A percentile compares a stretch with the other conserved stretches of the same genome.
phyloP scores from a whole-genome alignment of 177 flowering plant species.

The Telopea speciosissima region DNA sequence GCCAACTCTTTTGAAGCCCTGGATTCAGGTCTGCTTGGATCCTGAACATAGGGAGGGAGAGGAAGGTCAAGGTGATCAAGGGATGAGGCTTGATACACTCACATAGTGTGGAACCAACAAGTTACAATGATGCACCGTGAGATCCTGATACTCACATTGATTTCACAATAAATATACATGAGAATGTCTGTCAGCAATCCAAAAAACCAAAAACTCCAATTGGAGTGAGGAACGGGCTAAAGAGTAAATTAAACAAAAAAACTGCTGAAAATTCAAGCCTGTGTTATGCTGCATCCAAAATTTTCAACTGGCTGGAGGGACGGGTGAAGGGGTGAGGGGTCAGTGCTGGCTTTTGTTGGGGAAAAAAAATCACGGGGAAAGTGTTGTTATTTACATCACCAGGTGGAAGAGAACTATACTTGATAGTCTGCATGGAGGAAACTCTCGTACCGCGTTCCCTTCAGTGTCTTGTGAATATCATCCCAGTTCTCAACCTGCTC shows the following conservation, averaged over 20 bases:
- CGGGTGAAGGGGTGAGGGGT: not conserved
- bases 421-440: constrained; percentile 31
- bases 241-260: not conserved
- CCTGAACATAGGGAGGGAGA: too few species aligned
- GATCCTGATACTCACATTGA: not conserved
- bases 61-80: too few species aligned
- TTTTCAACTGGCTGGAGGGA: not conserved
- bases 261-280: not conserved
- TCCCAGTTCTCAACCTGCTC: constrained; percentile 62
- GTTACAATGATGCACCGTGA: not conserved
- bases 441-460: constrained; percentile 52
- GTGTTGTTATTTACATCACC: constrained; percentile 15
- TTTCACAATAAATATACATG: not conserved
- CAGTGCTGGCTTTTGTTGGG: not conserved
- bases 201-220: not conserved
- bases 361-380: not conserved
- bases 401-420: constrained; percentile 1
- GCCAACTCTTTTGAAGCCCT: too few species aligned
- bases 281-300: constrained; percentile 4
- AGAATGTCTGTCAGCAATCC: not conserved
- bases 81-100: too few species aligned
- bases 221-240: not conserved
- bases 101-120: not conserved
- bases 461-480: constrained; percentile 45
- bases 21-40: too few species aligned